Base-by-base conservation (phyloP, 306 rosid genomes). In the Castanopsis chinensis region DNA sequence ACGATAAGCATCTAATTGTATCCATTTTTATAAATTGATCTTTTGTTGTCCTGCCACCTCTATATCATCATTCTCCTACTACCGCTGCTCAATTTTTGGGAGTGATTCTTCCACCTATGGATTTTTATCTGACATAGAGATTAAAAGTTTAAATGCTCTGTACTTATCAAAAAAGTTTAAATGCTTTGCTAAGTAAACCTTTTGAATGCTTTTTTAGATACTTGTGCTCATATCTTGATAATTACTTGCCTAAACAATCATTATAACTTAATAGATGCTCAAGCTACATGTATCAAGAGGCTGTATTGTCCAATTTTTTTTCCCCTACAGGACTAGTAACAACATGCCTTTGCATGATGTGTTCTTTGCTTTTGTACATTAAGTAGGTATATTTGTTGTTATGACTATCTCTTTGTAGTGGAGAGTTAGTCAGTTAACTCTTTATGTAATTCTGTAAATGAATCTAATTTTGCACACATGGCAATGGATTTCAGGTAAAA, bases 401-500 rank as follows among this genome's bases (percentile, higher is more conserved):
- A 19, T 35, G n/a, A 19, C 72, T 28, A 30, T 18, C 11, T 33
- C 2, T 35, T 67, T 67, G 3, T 18, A 33, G 51, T 33, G 25
- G 7, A 18, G 14, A 30, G 27, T 8, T 35, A 10, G 7, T 6
- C 6, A 28, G 52, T 8, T 10, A 10, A 67, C 51, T 67, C 11
- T 67, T 9, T 20, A 18, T 20, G 10, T 10, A 33, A 9, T 32
- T 33, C 6, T 67, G 72, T 67, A 18, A 70, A 60, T 33, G 27
- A 78, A 57, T 43, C 32, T 20, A 69, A 57, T 76, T 77, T 56
- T 30, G 10, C 78, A 61, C 43, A 61, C 10, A 35, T 32, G 76
- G 2, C 51, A 35, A 58, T 81, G 79, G 71, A 80, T 23, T 82
- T 70, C 94, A 95, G 99, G 98, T 95, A 84, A 93, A 91, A 88